phyloP scores from a whole-genome alignment of 176 grass and related monocot species.

The Miscanthus lutarioriparius region DNA sequence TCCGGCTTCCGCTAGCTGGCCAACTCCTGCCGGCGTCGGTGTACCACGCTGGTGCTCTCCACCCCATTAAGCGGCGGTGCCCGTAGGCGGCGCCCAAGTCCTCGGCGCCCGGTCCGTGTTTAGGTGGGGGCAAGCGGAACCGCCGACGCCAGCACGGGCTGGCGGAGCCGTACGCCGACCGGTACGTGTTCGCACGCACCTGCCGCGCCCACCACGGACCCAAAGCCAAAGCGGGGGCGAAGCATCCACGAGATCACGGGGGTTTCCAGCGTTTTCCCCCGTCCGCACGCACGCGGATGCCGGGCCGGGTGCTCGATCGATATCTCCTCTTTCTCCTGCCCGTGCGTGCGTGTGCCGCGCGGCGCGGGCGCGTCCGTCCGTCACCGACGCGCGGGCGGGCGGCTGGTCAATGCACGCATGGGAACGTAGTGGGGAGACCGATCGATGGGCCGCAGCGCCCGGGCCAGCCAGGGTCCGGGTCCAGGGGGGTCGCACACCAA shows the following conservation, averaged over 20 bases:
- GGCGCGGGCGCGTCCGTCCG: slow-evolving; percentile 6
- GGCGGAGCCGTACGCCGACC: background rate
- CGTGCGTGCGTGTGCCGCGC: background rate
- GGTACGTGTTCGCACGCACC: slow-evolving; percentile 36
- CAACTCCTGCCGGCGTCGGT: background rate
- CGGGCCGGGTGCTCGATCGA: background rate
- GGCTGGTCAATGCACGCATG: slow-evolving; percentile 22
- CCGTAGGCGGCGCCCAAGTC: background rate
- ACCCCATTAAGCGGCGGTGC: background rate
- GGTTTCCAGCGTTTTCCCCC: background rate
- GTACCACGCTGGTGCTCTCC: background rate
- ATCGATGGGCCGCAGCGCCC: background rate
- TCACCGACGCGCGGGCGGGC: slow-evolving; percentile 27
- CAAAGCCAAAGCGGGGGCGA: background rate
- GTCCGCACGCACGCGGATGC: slow-evolving; percentile 1
- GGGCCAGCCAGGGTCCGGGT: too few species aligned
- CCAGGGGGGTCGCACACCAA: background rate
- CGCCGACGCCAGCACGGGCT: slow-evolving; percentile 14
- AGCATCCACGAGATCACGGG: slow-evolving; percentile 16
- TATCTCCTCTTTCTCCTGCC: background rate
- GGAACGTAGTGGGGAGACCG: slow-evolving; percentile 5
- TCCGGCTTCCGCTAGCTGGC: background rate
- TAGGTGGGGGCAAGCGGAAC: slow-evolving; percentile 31
- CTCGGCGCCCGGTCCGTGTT: background rate
- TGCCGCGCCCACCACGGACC: background rate